A percentile compares a stretch with the other conserved stretches of the same genome.
Conservation (phyloP, 1,284 basidiomycete species). For the Mycena citricolor region DNA sequence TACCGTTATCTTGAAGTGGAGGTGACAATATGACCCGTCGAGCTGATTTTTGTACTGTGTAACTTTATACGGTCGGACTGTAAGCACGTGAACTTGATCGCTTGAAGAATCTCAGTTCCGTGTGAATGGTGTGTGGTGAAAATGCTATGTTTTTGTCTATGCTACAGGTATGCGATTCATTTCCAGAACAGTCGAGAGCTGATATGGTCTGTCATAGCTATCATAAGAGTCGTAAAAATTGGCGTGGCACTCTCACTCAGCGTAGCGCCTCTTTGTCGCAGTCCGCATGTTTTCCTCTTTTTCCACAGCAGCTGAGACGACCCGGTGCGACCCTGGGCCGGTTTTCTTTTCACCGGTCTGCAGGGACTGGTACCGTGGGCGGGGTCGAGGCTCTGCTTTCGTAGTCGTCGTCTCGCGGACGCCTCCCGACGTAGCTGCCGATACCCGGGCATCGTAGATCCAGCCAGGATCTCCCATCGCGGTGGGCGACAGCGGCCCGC, state of each 20-base stretch:
- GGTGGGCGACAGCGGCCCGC: slow-evolving; percentile 29
- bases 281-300: background rate
- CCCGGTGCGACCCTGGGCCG: slow-evolving; percentile 5
- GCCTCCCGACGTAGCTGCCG: slow-evolving; percentile 34
- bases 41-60: slow-evolving; percentile 16
- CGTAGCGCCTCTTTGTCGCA: slow-evolving; percentile 18
- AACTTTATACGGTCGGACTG: slow-evolving; percentile 15
- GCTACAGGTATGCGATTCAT: slow-evolving; percentile 14
- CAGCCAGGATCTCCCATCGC: slow-evolving; percentile 36
- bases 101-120: slow-evolving; percentile 17
- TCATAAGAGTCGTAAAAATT: no score
- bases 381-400: slow-evolving; percentile 3
- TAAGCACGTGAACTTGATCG: slow-evolving; percentile 6
- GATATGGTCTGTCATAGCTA: no score
- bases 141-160: background rate
- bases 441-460: slow-evolving; percentile 51
- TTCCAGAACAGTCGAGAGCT: no score
- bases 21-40: background rate
- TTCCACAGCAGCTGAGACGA: slow-evolving; percentile 5
- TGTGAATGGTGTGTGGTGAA: slow-evolving; percentile 4
- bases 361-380: slow-evolving; percentile 21
- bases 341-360: slow-evolving; percentile 9
- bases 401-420: slow-evolving; percentile 7
- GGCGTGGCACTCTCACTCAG: no score
- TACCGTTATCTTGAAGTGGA: slow-evolving; percentile 32